Base-by-base conservation (phyloP, 148 eudicot species). In the Vaccinium vitisidaea region DNA sequence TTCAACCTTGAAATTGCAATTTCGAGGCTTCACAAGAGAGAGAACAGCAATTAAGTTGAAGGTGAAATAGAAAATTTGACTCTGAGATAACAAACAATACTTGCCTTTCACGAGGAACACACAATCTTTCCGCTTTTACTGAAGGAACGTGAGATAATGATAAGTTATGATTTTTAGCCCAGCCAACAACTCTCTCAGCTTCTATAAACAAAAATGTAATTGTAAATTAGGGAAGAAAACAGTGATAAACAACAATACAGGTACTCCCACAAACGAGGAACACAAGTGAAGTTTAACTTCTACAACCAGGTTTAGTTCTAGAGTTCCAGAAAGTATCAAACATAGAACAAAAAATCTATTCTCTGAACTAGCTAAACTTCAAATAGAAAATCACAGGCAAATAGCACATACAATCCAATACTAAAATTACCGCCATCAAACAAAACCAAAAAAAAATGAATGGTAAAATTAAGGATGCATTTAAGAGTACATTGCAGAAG, bases 151-250 rank as follows among this genome's bases (percentile, higher is more conserved):
- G 87, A 84, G 94, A 93, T n/a, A 95, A 88, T 82, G 96, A 92
- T 85, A 97, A 88, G 90, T 95, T 92, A 88, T 95, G 92, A 87
- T 87, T 97, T 85, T 91, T 95, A 80, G 99, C 99, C 99, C 99
- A 97, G 76, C 99, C 99, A 88, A 97, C 93, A 84, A 95, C 94
- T 85, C 92, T 92, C 91, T 95, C 95, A 52, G 99, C 98, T 91
- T 94, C 99, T 97, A 90, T 46, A 83, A 74, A 43, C 27, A 80
- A 82, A 55, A 82, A 58, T 36, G 39, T 27, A 79, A 50, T 8
- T 39, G 55, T 18, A 61, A 85, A 71, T 83, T 13, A 15, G 77
- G 32, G 32, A 13, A 18, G 39, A 27, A 82, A 56, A 77, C 48
- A 16, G n/a, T 36, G 48, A 80, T 16, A 80, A 56, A 55, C 9